Evolutionary conservation across 192 early-diverging fungal genomes (phyloP).

Genomic region (Phycomyces blakesleeanus): DNA sequence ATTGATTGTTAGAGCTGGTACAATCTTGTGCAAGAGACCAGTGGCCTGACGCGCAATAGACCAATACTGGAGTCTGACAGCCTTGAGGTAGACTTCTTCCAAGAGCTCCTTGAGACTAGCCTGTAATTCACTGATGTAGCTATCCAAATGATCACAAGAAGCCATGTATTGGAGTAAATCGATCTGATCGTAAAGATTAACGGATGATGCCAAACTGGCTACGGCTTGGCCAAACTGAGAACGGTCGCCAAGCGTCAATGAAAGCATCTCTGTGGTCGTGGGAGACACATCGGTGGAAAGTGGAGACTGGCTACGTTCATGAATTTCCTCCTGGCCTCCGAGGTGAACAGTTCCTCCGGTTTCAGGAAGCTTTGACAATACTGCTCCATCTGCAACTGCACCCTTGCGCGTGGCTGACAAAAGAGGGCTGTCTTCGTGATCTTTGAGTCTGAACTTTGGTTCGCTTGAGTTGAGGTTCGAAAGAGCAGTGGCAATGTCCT

Average conservation of each 20-base stretch:
- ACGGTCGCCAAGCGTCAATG: slow-evolving; percentile 66
- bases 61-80: slow-evolving; percentile 70
- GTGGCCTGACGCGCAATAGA: slow-evolving; percentile 79
- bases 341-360: background rate
- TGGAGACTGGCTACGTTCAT: slow-evolving; percentile 1
- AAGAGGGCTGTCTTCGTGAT: slow-evolving; percentile 40
- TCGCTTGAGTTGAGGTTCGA: slow-evolving; percentile 22
- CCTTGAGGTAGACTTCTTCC: slow-evolving; percentile 81
- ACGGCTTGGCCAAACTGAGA: slow-evolving; percentile 56
- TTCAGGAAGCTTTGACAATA: background rate
- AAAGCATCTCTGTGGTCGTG: slow-evolving; percentile 26
- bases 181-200: slow-evolving; percentile 80
- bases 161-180: slow-evolving; percentile 74
- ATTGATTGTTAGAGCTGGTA: slow-evolving; percentile 74
- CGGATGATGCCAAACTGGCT: slow-evolving; percentile 51
- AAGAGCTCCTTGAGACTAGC: slow-evolving; percentile 59
- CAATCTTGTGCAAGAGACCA: slow-evolving; percentile 68
- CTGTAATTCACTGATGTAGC: slow-evolving; percentile 48
- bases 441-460: slow-evolving; percentile 44
- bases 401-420: slow-evolving; percentile 11
- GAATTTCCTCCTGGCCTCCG: too few relatives aligned
- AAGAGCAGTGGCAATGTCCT: slow-evolving; percentile 29
- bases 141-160: slow-evolving; percentile 62
- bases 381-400: slow-evolving; percentile 1
- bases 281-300: slow-evolving; percentile 8